Percentiles rank a stretch among this genome's conserved stretches.
Evolutionary conservation across 768 basidiomycete genomes (phyloP).

Genomic region (Mycena alexandri): DNA sequence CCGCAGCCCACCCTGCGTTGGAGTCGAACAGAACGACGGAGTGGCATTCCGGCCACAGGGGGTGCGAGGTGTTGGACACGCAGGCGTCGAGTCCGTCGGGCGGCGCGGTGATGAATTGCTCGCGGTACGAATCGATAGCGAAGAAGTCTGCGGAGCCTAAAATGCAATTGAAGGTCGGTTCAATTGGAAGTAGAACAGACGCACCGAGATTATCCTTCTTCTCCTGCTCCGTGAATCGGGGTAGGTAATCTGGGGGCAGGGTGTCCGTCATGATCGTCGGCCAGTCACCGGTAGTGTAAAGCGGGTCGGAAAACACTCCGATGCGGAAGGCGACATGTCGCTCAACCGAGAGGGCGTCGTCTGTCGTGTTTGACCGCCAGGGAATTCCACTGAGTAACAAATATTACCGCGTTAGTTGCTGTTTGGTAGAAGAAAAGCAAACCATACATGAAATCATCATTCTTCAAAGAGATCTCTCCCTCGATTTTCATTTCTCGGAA

Average conservation of each 20-base stretch:
- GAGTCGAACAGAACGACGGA: slow-evolving; percentile 55
- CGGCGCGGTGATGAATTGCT: slow-evolving; percentile 57
- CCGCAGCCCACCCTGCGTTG: slow-evolving; percentile 62
- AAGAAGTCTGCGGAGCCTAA: slow-evolving; percentile 66
- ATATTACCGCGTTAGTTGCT: neutral
- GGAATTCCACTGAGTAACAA: slow-evolving; percentile 53
- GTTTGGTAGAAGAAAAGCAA: too few species aligned
- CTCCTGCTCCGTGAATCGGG: slow-evolving; percentile 61
- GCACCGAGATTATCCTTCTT: slow-evolving; percentile 57
- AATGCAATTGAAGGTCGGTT: neutral
- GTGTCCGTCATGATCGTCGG: slow-evolving; percentile 63
- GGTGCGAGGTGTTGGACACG: slow-evolving; percentile 56
- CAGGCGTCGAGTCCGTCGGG: slow-evolving; percentile 60
- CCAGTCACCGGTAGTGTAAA: slow-evolving; percentile 66
- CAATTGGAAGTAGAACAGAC: neutral
- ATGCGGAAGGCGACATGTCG: slow-evolving; percentile 65
- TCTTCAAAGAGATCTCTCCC: slow-evolving; percentile 69
- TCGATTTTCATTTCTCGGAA: slow-evolving; percentile 62
- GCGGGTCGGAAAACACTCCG: slow-evolving; percentile 63
- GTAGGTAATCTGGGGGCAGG: slow-evolving; percentile 59
- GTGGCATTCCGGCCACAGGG: slow-evolving; percentile 66
- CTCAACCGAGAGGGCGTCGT: slow-evolving; percentile 59
- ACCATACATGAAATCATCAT: slow-evolving; percentile 63
- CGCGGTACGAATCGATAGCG: slow-evolving; percentile 63
- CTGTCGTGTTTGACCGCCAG: slow-evolving; percentile 59